These are phyloP conservation scores for Eucalyptus erythrocorys DNA, from an alignment of 345 rosid species.

Conservation along the genomic window DNA sequence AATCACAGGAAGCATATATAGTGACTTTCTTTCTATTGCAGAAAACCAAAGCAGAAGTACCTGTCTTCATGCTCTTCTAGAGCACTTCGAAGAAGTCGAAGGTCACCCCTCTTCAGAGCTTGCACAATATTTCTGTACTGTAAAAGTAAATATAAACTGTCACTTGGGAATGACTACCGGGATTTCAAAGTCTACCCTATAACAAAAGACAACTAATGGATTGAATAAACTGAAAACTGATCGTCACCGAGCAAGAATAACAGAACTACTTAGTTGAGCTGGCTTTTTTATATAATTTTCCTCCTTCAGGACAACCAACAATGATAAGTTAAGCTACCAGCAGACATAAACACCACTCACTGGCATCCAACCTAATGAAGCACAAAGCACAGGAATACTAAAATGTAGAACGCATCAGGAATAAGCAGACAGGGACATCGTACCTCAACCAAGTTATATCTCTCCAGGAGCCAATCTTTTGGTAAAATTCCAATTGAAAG, in stretches of 20 bases:
- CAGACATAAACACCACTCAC: not conserved
- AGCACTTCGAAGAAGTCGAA: slow-evolving; percentile 74
- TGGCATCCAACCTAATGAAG: not conserved
- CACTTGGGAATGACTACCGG: not conserved
- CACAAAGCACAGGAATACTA: not conserved
- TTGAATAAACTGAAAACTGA: not conserved
- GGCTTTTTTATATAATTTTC: not conserved
- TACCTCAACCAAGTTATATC: slow-evolving; percentile 76
- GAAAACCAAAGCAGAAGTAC: slow-evolving; percentile 20
- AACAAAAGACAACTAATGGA: not conserved
- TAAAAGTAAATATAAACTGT: not conserved
- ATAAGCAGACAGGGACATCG: not conserved
- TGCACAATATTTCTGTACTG: slow-evolving; percentile 71
- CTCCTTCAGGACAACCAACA: not conserved
- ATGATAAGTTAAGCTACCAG: not conserved
- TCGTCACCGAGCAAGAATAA: not conserved
- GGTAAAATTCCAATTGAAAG: slow-evolving; percentile 86
- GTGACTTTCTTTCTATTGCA: not conserved
- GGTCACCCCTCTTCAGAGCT: slow-evolving; percentile 79
- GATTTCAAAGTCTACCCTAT: not conserved
- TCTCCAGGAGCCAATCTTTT: slow-evolving; percentile 44
- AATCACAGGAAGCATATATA: not conserved
- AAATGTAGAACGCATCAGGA: not conserved
- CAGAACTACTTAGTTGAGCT: not conserved
- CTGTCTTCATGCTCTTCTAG: slow-evolving; percentile 82